Base-by-base conservation (phyloP, 345 rosid genomes). In the Hibiscus mutabilis region DNA sequence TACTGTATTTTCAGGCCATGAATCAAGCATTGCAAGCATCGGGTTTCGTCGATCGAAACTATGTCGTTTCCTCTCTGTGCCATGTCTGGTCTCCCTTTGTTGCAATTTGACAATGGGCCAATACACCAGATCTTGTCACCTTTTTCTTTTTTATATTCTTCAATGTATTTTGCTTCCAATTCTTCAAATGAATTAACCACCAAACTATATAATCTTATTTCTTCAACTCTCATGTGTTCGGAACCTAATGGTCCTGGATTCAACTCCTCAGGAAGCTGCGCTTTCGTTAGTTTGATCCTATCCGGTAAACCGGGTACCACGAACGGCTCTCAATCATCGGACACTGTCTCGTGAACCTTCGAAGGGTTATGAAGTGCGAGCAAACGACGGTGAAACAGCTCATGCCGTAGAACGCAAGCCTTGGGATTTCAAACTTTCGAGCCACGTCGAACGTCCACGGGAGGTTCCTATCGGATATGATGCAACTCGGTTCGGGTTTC, bases 61-160 rank as follows among this genome's bases (percentile, higher is more conserved):
- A 72, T 21, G 13, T 60, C 68, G 24, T 71, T 72, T n/a, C 81
- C 84, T 60, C 80, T 66, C 16, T 69, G 37, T 44, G 79, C 71
- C 71, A 42, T 73, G n/a, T 84, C 83, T 44, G 46, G 18, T 3
- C 4, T 11, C 6, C 66, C 71, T 51, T 57, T 69, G 66, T 76
- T 78, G 66, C 75, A 73, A 3, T 73, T 55, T 1, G 82, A 80
- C 16, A 75, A 84, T 4, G 86, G 84, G 1, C 88, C 83, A 4
- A 82, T 53, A 24, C 84, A 82, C 85, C 85, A 84, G 4, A 77
- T 74, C 59, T 73, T 76, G 14, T 27, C 60, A 1, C 66, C 69
- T 35, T 16, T 73, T 6, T 51, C 75, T n/a, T 71, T 44, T 33
- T 11, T 71, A 42, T 66, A 74, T 29, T 46, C 55, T 14, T 47